Evolutionary conservation across 2,329 filamentous ascomycete genomes (phyloP).

Genomic region (Penicillium aurantiogriseum): DNA sequence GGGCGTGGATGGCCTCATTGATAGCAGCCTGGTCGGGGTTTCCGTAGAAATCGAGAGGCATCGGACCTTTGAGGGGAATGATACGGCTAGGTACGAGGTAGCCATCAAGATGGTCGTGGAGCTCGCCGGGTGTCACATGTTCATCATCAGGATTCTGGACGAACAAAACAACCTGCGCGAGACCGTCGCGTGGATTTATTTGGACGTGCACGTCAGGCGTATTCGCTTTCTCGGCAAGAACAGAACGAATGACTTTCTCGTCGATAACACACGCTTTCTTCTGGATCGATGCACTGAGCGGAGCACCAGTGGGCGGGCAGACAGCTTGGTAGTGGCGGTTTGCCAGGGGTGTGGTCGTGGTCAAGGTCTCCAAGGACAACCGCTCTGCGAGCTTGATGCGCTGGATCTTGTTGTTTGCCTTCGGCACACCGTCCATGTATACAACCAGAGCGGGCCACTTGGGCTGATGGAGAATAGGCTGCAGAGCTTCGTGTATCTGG

Average conservation of each 20-base stretch:
- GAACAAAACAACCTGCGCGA: conserved; percentile 19
- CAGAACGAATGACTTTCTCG: conserved; percentile 7
- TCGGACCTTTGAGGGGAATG: conserved; percentile 33
- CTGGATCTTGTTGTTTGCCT: conserved; percentile 58
- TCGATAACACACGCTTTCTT: conserved; percentile 38
- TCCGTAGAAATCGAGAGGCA: conserved; percentile 36
- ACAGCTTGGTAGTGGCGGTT: conserved; percentile 52
- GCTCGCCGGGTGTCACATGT: conserved; percentile 12
- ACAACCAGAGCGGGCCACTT: conserved; percentile 55
- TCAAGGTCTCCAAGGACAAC: conserved; percentile 46
- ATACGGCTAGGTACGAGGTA: conserved; percentile 43
- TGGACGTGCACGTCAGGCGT: conserved; percentile 18
- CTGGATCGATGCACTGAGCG: conserved; percentile 41
- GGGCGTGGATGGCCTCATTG: conserved; percentile 30
- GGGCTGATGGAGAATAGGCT: conserved; percentile 50
- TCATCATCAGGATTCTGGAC: conserved; percentile 1
- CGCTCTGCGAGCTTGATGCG: conserved; percentile 54
- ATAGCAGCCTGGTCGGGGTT: conserved; percentile 39
- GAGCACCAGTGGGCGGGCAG: conserved; percentile 51
- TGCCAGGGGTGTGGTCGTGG: conserved; percentile 46
- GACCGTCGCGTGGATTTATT: conserved; percentile 17
- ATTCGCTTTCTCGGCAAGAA: conserved; percentile 6
- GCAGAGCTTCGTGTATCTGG: conserved; percentile 49
- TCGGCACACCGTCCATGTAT: conserved; percentile 57
- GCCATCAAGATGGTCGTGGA: conserved; percentile 26